Evolutionary conservation across 73 alveolate genomes (phyloP), one percentile per base, ranked within the genome.

Genomic region (Blepharisma stoltei): DNA sequence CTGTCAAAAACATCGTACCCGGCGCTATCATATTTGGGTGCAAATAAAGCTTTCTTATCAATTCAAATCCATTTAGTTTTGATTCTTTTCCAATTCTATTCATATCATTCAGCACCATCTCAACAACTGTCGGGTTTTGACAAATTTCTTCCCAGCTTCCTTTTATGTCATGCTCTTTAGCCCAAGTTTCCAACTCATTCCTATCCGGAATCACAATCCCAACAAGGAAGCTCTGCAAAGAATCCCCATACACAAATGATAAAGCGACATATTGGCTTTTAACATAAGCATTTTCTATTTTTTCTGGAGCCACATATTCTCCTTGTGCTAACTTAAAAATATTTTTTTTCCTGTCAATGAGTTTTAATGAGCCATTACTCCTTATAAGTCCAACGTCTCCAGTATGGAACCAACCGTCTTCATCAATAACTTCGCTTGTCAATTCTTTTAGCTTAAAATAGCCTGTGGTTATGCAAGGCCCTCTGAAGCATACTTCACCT

Each of bases 281-380:
- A 54, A 46, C 83, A 48, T 88, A 90, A 25, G 88, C 76, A 47
- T 87, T 88, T 86, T 96, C 98, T n/a, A 96, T 69, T 77, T 96
- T 96, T 77, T 96, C 99, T 7, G 99, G 99, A 5, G 99, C 97
- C 45, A 96, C 90, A 70, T 96, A 96, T 54, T 96, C 99, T 37
- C 99, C 99, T 81, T 96, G 95, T n/a, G 89, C 78, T 6, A 96
- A 78, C 84, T 96, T 96, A 86, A 96, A 96, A 65, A 96, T 93
- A 83, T 93, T 94, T 89, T 96, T 96, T 84, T 94, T 97, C 78
- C 99, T 91, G 84, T 97, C 99, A 41, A 97, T 90, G 48, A 97
- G 88, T 83, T 93, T 94, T 54, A 97, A 25, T 25, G 96, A 93
- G 6, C 99, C 99, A 46, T 85, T 82, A 45, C 96, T 93, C 54